These are phyloP conservation scores for Voacanga thouarsii DNA, from an alignment of 257 asterid species.

Conservation along the genomic window DNA sequence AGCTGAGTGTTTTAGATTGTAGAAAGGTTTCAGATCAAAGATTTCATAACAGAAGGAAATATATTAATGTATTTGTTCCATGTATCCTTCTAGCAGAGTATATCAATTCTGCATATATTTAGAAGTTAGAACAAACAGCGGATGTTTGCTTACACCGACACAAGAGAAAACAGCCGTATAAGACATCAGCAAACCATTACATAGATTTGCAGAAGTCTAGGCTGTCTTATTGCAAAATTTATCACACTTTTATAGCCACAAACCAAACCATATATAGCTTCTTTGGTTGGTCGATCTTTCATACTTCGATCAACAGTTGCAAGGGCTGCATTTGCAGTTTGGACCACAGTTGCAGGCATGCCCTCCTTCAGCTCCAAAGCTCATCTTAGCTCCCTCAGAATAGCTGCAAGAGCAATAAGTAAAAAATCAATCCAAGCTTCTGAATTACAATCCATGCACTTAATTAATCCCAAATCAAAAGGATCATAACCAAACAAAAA, in stretches of 20 bases:
- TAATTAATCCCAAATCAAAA: not conserved
- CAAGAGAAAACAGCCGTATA: not conserved
- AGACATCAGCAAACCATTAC: not conserved
- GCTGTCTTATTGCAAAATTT: slow-evolving; percentile 8
- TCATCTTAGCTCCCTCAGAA: slow-evolving; percentile 25
- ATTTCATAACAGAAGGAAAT: not conserved
- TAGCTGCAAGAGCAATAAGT: not conserved
- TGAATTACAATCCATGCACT: not conserved
- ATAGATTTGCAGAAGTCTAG: not conserved
- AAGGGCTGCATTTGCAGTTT: slow-evolving; percentile 32
- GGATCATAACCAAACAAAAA: not conserved
- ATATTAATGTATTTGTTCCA: too few relatives aligned
- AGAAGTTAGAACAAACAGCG: not conserved
- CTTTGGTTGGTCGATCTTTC: too few relatives aligned
- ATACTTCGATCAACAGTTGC: slow-evolving; percentile 21
- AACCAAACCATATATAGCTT: not conserved
- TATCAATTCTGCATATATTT: not conserved
- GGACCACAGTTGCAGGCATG: slow-evolving; percentile 30
- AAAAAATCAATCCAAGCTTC: not conserved
- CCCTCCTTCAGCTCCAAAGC: slow-evolving; percentile 32
- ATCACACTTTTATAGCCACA: not conserved
- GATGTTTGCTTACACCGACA: not conserved
- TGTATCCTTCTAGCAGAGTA: too few relatives aligned
- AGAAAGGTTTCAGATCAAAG: not conserved
- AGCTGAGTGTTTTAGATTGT: too few relatives aligned